Base-by-base conservation (phyloP, 2,329 filamentous ascomycete species). In the Pseudogymnoascus sp. region DNA sequence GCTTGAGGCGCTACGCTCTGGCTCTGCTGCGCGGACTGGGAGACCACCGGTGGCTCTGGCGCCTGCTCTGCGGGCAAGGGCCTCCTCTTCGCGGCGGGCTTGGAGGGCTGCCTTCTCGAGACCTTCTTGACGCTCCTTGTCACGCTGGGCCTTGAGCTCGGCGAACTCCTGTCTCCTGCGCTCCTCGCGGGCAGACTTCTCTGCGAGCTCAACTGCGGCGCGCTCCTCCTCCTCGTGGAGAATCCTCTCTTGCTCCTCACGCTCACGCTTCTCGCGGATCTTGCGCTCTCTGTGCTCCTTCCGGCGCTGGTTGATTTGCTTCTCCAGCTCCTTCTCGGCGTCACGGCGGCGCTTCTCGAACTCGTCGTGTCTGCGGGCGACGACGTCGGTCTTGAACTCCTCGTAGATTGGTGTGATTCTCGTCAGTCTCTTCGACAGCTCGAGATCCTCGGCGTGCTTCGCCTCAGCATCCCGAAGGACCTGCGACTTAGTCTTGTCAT, bases 301-400 rank as follows among this genome's bases (percentile, higher is more conserved):
- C 78, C 92, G 88, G 72, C 95, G 90, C 68, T 87, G 84, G 40
- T 88, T 85, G 77, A 97, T 96, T 80, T 96, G 91, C 77, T 89
- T 89, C 81, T 98, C 90, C 64, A 98, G 84, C 75, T 99, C 95
- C 68, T 89, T 87, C 81, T 98, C 92, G 33, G 95, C 95, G 72
- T 91, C 88, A 75, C 89, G 92, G 73, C 90, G 90, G 68, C 93
- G 90, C 81, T 90, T 93, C 83, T 98, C 95, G 70, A 98, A 99
- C 77, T 98, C 92, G 70, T 96, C 90, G 73, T 91, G 91, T 70
- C 93, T 90, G 73, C 91, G 89, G 76, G 95, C 89, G 66, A 90
- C 90, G 62, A 99, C 86, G 59, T 88, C 87, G 68, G 88, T 82
- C 72, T 90, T 87, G 84, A 96, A 98, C 8, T 80, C 78, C 75